These are phyloP conservation scores for Irpex rosettiformis DNA, from an alignment of 1,284 basidiomycete genomes.

Conservation along the genomic window DNA sequence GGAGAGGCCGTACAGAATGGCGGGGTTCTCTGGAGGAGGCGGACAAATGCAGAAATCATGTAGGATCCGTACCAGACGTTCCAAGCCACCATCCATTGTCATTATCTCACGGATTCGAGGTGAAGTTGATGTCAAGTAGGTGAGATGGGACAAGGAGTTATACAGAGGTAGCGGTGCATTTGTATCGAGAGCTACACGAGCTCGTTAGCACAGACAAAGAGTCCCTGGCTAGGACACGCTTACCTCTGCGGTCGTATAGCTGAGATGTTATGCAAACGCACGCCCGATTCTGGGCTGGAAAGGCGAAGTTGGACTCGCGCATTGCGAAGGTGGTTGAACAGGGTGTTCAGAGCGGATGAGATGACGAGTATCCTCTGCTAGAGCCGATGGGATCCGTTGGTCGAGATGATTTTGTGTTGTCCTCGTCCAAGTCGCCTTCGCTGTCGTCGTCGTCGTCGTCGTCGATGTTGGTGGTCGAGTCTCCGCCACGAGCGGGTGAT, in stretches of 20 bases:
- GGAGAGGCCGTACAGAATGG: slow-evolving; percentile 69
- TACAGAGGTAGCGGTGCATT: slow-evolving; percentile 88
- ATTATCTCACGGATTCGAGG: slow-evolving; percentile 98
- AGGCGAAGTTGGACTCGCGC: slow-evolving; percentile 97
- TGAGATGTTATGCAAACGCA: slow-evolving; percentile 93
- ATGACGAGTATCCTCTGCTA: slow-evolving; percentile 12
- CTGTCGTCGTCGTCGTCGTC: slow-evolving; percentile 23
- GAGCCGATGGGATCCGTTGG: neutral
- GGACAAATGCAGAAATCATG: slow-evolving; percentile 81
- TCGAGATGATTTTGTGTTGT: slow-evolving; percentile 18
- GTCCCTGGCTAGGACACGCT: slow-evolving; percentile 31
- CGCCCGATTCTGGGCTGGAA: slow-evolving; percentile 93
- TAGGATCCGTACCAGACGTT: slow-evolving; percentile 92
- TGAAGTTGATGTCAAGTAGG: slow-evolving; percentile 96
- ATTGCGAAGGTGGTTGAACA: slow-evolving; percentile 39
- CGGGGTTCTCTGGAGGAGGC: slow-evolving; percentile 70
- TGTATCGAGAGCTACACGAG: slow-evolving; percentile 82
- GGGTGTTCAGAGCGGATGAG: slow-evolving; percentile 2
- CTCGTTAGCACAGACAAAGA: slow-evolving; percentile 10
- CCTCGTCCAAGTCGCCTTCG: slow-evolving; percentile 20
- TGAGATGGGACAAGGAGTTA: slow-evolving; percentile 96
- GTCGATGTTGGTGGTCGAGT: slow-evolving; percentile 21
- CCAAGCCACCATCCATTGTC: slow-evolving; percentile 95
- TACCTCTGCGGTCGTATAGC: slow-evolving; percentile 94
- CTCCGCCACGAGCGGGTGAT: slow-evolving; percentile 23